Evolutionary conservation across 768 basidiomycete species (phyloP).

Genomic region (Podaxis sp.): DNA sequence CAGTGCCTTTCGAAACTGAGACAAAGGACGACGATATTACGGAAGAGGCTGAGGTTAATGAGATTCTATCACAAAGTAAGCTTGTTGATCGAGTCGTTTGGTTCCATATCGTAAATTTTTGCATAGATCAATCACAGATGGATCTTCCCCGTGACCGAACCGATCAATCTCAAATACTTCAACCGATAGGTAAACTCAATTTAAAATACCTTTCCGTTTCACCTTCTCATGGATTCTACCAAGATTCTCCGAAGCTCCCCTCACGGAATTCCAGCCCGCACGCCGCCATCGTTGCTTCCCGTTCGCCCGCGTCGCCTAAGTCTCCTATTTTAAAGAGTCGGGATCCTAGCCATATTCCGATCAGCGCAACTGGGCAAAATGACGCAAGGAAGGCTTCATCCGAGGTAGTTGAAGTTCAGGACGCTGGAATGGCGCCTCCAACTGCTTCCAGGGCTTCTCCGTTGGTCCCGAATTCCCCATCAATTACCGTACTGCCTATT

Average conservation of each 20-base stretch:
- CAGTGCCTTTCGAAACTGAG: not conserved
- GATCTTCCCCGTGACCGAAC: constrained; percentile 3
- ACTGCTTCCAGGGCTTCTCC: not conserved
- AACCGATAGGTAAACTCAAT: not conserved
- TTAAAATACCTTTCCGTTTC: not conserved
- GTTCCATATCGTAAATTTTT: constrained; percentile 8
- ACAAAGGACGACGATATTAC: not conserved
- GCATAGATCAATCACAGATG: constrained; percentile 7
- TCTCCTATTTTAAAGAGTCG: not conserved
- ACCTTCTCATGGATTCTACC: not conserved
- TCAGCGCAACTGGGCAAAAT: not conserved
- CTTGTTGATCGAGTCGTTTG: not conserved
- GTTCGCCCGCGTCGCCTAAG: not conserved
- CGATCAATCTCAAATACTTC: not conserved
- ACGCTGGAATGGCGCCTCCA: not conserved
- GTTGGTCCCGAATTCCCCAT: not conserved
- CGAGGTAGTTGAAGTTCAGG: not conserved
- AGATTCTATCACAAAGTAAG: constrained; percentile 15
- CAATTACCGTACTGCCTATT: not conserved
- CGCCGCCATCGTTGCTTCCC: not conserved
- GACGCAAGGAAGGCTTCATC: not conserved
- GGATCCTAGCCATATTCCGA: not conserved
- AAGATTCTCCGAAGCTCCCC: not conserved
- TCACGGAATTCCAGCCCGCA: not conserved
- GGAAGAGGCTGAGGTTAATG: constrained; percentile 9